Evolutionary conservation across 2,329 filamentous ascomycete species (phyloP).

Genomic region (Paraphaeosphaeria sporulosa): DNA sequence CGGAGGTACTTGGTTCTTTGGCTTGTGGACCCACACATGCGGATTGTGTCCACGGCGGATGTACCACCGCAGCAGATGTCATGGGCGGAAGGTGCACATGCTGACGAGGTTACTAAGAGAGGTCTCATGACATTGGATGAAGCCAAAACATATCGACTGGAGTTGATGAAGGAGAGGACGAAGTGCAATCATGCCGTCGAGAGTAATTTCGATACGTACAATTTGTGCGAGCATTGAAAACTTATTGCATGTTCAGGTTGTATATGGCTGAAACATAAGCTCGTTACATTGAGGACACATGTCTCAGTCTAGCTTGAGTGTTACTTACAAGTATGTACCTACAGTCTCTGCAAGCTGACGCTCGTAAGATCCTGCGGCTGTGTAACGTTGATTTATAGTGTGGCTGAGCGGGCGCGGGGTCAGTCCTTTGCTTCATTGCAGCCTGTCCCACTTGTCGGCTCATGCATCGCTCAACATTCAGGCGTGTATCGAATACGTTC

Average conservation of each 20-base stretch:
- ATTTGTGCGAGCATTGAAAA: background rate
- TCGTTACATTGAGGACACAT: too few species aligned
- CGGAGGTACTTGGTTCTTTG: conserved; percentile 65
- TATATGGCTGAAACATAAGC: too few species aligned
- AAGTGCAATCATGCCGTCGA: background rate
- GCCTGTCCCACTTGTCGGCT: too few species aligned
- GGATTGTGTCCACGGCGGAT: background rate
- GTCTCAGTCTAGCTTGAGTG: too few species aligned
- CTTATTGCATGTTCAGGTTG: background rate
- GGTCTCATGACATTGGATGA: background rate
- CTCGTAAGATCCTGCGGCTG: too few species aligned
- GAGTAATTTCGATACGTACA: background rate
- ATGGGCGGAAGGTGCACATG: background rate
- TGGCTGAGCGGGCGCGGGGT: too few species aligned
- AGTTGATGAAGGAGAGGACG: conserved; percentile 2
- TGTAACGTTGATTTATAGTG: too few species aligned
- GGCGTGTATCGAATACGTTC: too few species aligned
- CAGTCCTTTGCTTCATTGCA: too few species aligned
- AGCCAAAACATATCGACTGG: background rate
- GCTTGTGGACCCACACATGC: conserved; percentile 57
- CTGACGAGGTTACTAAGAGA: background rate
- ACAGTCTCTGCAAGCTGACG: too few species aligned
- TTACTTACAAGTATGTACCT: too few species aligned
- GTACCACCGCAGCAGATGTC: background rate
- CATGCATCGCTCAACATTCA: too few species aligned